Evolutionary conservation across 768 basidiomycete species (phyloP).

Genomic region (Lactarius deliciosus): DNA sequence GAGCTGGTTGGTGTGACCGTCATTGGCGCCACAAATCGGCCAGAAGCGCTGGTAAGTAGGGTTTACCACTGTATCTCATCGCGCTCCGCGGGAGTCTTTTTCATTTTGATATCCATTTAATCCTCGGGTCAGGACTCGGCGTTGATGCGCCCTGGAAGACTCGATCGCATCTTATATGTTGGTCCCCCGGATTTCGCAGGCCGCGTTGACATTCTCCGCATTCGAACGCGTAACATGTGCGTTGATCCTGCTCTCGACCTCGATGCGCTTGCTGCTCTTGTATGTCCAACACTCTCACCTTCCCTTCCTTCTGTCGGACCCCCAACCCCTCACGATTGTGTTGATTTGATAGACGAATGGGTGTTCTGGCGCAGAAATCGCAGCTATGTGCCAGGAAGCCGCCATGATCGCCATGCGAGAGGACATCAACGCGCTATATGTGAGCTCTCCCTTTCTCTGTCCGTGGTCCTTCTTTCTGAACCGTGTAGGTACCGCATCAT

Average conservation of each 20-base stretch:
- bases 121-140: slow-evolving; percentile 73
- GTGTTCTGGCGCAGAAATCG: slow-evolving; percentile 94
- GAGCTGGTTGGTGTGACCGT: slow-evolving; percentile 93
- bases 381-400: slow-evolving; percentile 92
- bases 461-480: background rate
- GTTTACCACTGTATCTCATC: slow-evolving; percentile 47
- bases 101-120: slow-evolving; percentile 1
- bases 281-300: slow-evolving; percentile 36
- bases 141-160: slow-evolving; percentile 88
- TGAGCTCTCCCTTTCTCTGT: slow-evolving; percentile 41
- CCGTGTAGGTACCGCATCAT: slow-evolving; percentile 62
- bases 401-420: slow-evolving; percentile 89
- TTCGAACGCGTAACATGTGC: slow-evolving; percentile 77
- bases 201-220: slow-evolving; percentile 80
- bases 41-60: slow-evolving; percentile 54
- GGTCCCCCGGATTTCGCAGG: slow-evolving; percentile 84
- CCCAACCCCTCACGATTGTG: background rate
- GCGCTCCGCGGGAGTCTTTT: background rate
- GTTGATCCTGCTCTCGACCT: slow-evolving; percentile 70
- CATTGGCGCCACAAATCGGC: slow-evolving; percentile 94
- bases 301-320: slow-evolving; percentile 9
- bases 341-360: slow-evolving; percentile 69
- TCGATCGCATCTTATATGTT: slow-evolving; percentile 93
- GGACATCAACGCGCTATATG: slow-evolving; percentile 74
- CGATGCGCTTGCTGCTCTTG: slow-evolving; percentile 64